phyloP scores from a whole-genome alignment of 176 grass and related monocot genomes.

The Carex myosuroides region DNA sequence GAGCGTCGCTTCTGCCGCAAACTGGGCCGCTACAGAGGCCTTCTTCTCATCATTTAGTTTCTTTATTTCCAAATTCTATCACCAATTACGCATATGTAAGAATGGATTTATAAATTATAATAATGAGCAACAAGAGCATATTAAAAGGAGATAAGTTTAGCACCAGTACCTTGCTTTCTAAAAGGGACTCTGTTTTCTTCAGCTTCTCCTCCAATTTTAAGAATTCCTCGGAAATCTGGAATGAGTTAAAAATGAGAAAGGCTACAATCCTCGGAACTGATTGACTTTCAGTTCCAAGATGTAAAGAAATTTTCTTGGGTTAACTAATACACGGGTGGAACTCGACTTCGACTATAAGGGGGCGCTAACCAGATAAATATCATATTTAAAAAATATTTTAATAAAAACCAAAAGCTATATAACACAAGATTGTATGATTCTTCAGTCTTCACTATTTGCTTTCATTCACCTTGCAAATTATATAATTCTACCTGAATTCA shows the following conservation, averaged over 20 bases:
- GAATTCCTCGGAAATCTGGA: slow-evolving; percentile 56
- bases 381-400: too few relatives aligned
- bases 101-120: slow-evolving; percentile 18
- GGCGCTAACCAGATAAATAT: too few relatives aligned
- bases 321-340: background rate
- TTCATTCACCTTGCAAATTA: too few relatives aligned
- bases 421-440: too few relatives aligned
- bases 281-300: slow-evolving; percentile 12
- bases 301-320: slow-evolving; percentile 2
- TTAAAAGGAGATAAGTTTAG: slow-evolving; percentile 5
- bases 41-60: slow-evolving; percentile 96
- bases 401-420: too few relatives aligned
- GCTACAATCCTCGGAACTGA: too few relatives aligned
- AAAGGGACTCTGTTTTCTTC: slow-evolving; percentile 67
- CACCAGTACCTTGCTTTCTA: slow-evolving; percentile 66
- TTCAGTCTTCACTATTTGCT: too few relatives aligned
- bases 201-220: slow-evolving; percentile 72
- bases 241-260: slow-evolving; percentile 18
- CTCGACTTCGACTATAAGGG: too few relatives aligned
- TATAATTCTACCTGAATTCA: too few relatives aligned
- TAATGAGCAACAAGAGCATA: background rate
- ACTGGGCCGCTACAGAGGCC: slow-evolving; percentile 78
- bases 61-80: slow-evolving; percentile 93
- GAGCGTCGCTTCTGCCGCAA: slow-evolving; percentile 88
- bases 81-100: background rate